Base-by-base conservation (phyloP, 2,329 filamentous ascomycete genomes). In the Aspergillus awamori region DNA sequence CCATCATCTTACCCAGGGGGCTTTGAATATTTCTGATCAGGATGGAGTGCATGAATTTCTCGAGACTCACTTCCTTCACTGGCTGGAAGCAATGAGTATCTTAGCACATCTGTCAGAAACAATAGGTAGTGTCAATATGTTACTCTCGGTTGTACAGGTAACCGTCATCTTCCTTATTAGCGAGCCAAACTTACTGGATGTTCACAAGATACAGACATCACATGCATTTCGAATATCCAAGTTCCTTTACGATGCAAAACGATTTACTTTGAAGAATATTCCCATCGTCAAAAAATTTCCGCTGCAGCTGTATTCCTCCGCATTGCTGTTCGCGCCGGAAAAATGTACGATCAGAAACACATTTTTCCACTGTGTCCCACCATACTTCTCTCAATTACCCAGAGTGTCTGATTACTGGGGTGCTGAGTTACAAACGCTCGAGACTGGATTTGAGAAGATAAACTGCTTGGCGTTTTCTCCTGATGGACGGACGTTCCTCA, bases 221-320 rank as follows among this genome's bases (percentile, higher is more conserved):
- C 10, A 13, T 5, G 11, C 30, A 33, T 4, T 5, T 24, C 20
- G 0, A 11, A 58, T 38, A 20, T 71, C 52, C 0, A 28, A 59
- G 8, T 72, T 74, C 57, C 60, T 75, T 28, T 33, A 68, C 57
- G 73, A 77, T 63, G 69, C 70, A 22, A 68, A 57, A 55, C 65
- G 69, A 39, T 75, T 78, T 59, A 56, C 72, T 48, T 61, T 75
- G 1, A 65, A 67, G 43, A 70, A 72, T 57, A 52, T 59, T 30
- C 62, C 65, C 7, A 68, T 76, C 26, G 64, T 70, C 39, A 60
- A 73, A 54, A 55, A 60, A 47, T 68, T 68, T 22, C 76, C 76
- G 13, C 72, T 77, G 30, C 73, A 78, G 61, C 57, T 73, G 28
- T 77, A 77, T 63, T 66, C 24, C 28, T 70, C 68, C n/a, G 75